Conservation (phyloP, 352 stramenopile species). For the Pythium pyrilobum region DNA sequence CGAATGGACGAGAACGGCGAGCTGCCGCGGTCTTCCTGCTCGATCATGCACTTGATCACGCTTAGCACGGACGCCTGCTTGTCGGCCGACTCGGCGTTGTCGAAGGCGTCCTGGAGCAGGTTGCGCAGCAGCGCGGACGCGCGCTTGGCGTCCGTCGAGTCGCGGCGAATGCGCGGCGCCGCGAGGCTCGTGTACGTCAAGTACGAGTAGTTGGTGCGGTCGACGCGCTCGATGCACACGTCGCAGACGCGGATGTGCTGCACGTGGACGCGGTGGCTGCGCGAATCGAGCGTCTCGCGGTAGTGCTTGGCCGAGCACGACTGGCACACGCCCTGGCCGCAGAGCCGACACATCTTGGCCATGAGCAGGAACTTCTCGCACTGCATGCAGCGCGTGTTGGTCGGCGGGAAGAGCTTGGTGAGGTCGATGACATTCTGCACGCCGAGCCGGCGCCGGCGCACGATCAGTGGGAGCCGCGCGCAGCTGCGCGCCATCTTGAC, state of each 20-base stretch:
- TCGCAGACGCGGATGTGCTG: slow-evolving; percentile 41
- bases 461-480: slow-evolving; percentile 32
- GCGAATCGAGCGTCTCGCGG: slow-evolving; percentile 8
- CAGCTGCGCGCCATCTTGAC: slow-evolving; percentile 18
- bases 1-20: not conserved
- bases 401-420: slow-evolving; percentile 28
- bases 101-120: slow-evolving; percentile 32
- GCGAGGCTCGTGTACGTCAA: slow-evolving; percentile 24
- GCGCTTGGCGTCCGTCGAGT: slow-evolving; percentile 16
- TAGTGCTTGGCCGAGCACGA: slow-evolving; percentile 35
- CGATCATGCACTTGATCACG: slow-evolving; percentile 44
- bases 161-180: slow-evolving; percentile 20
- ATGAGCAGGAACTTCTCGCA: slow-evolving; percentile 52
- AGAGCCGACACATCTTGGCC: slow-evolving; percentile 52
- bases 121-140: slow-evolving; percentile 28
- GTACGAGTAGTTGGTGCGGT: slow-evolving; percentile 49
- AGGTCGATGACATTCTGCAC: slow-evolving; percentile 42
- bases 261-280: slow-evolving; percentile 11
- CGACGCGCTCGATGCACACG: slow-evolving; percentile 50
- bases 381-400: slow-evolving; percentile 48
- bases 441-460: slow-evolving; percentile 54
- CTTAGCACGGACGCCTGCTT: slow-evolving; percentile 32
- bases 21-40: slow-evolving; percentile 11
- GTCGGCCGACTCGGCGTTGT: slow-evolving; percentile 23
- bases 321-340: slow-evolving; percentile 52